Evolutionary conservation across 495 filamentous ascomycete genomes (phyloP).

Genomic region (Astrothelium macrocarpum): DNA sequence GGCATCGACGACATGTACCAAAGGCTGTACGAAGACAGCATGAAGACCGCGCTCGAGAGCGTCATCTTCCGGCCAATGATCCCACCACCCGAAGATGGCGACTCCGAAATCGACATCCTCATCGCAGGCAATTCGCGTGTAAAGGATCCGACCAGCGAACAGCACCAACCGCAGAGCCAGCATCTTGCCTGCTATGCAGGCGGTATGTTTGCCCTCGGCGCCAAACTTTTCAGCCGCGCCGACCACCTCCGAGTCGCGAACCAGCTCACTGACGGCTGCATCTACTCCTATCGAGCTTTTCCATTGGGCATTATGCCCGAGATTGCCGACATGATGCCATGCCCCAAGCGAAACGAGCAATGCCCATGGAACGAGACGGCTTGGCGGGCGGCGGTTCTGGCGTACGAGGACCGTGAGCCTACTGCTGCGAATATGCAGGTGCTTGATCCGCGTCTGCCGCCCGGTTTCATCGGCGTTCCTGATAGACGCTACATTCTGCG

Average conservation of each 20-base stretch:
- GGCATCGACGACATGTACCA: slow-evolving; percentile 23
- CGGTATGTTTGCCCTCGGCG: slow-evolving; percentile 48
- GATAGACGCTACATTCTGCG: slow-evolving; percentile 54
- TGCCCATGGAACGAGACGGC: slow-evolving; percentile 46
- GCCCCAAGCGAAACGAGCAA: slow-evolving; percentile 34
- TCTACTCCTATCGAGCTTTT: slow-evolving; percentile 82
- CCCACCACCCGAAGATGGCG: no score
- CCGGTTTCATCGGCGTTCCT: slow-evolving; percentile 14
- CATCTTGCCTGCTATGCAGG: slow-evolving; percentile 56
- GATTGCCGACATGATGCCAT: slow-evolving; percentile 43
- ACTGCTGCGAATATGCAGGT: slow-evolving; percentile 11
- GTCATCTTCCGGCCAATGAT: slow-evolving; percentile 32
- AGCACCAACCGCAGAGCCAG: slow-evolving; percentile 37
- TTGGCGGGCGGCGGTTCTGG: slow-evolving; percentile 38
- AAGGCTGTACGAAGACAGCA: slow-evolving; percentile 28
- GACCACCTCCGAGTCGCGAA: slow-evolving; percentile 46
- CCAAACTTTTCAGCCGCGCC: slow-evolving; percentile 47
- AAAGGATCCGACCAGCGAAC: background rate
- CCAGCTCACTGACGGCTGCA: slow-evolving; percentile 77
- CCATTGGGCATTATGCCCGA: slow-evolving; percentile 67
- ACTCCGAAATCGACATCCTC: slow-evolving; percentile 27
- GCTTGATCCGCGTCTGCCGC: slow-evolving; percentile 22
- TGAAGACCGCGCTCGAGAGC: slow-evolving; percentile 28
- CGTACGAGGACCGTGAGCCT: background rate
- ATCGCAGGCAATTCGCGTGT: slow-evolving; percentile 29